These are phyloP conservation scores for Plasmodium fragile DNA, from an alignment of 169 alveolate species.

Conservation along the genomic window DNA sequence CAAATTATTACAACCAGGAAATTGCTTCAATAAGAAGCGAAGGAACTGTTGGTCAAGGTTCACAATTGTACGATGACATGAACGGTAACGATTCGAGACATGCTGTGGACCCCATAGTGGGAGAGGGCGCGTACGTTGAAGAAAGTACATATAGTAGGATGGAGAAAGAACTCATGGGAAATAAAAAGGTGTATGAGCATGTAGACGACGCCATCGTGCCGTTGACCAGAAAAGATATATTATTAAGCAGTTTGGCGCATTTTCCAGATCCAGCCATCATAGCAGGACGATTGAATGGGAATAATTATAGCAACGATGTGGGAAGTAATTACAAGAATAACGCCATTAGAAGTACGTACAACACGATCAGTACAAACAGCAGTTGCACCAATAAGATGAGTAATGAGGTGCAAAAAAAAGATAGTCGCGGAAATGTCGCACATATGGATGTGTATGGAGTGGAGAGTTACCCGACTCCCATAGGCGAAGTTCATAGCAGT, in stretches of 20 bases:
- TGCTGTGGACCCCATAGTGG: neutral
- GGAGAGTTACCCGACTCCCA: neutral
- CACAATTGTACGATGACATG: neutral
- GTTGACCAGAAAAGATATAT: neutral
- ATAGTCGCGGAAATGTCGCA: neutral
- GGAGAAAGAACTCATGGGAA: constrained; percentile 13
- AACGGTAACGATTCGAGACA: neutral
- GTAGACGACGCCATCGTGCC: neutral
- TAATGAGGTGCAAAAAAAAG: neutral
- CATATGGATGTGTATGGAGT: neutral
- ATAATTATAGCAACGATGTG: neutral
- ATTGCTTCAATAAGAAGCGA: neutral
- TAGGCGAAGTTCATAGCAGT: neutral
- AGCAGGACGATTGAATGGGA: neutral
- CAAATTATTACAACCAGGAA: neutral
- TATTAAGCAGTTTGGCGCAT: neutral
- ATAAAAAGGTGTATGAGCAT: constrained; percentile 43
- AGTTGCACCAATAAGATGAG: neutral
- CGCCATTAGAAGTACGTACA: neutral
- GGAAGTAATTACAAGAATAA: neutral
- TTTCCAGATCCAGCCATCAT: neutral
- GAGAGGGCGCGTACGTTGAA: neutral
- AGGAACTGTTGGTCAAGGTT: neutral
- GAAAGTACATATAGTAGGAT: neutral
- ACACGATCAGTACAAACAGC: neutral